These are phyloP conservation scores for Mycena olivaceomarginata DNA, from an alignment of 768 basidiomycete species.

Conservation along the genomic window DNA sequence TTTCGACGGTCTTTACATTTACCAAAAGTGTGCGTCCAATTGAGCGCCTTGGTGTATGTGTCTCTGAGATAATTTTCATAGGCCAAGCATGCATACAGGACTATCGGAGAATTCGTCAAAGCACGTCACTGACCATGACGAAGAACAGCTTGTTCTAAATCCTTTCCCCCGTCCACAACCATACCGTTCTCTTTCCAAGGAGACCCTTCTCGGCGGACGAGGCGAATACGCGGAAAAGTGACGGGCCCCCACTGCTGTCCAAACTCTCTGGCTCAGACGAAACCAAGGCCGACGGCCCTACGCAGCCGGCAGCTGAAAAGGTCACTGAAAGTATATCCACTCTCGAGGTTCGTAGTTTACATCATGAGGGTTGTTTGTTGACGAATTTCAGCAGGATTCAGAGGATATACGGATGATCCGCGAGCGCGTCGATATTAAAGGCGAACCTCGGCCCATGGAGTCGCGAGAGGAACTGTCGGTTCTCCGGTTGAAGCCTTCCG, in stretches of 20 bases:
- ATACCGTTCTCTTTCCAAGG: conserved; percentile 53
- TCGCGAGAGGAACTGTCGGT: conserved; percentile 70
- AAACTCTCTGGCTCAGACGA: conserved; percentile 2
- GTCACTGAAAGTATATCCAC: conserved; percentile 7
- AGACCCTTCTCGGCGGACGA: conserved; percentile 11
- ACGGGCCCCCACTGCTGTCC: not conserved
- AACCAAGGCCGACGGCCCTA: not conserved
- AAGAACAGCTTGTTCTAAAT: conserved; percentile 59
- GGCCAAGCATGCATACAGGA: conserved; percentile 77
- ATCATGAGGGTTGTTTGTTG: not conserved
- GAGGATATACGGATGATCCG: conserved; percentile 72
- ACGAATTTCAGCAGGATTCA: conserved; percentile 13
- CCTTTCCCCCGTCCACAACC: conserved; percentile 73
- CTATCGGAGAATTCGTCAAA: conserved; percentile 75
- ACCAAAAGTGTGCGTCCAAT: conserved; percentile 67
- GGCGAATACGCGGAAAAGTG: not conserved
- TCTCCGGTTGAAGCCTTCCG: conserved; percentile 69
- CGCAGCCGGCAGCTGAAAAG: not conserved
- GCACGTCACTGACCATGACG: conserved; percentile 66
- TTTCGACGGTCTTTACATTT: conserved; percentile 83
- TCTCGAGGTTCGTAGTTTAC: not conserved
- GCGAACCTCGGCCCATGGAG: conserved; percentile 79
- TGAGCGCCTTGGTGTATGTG: not conserved
- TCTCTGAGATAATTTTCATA: conserved; percentile 45
- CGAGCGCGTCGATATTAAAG: conserved; percentile 82